A percentile compares a stretch with the other conserved stretches of the same genome.
Conservation (phyloP, 2,329 filamentous ascomycete species). For the Dothidotthia symphoricarpi region DNA sequence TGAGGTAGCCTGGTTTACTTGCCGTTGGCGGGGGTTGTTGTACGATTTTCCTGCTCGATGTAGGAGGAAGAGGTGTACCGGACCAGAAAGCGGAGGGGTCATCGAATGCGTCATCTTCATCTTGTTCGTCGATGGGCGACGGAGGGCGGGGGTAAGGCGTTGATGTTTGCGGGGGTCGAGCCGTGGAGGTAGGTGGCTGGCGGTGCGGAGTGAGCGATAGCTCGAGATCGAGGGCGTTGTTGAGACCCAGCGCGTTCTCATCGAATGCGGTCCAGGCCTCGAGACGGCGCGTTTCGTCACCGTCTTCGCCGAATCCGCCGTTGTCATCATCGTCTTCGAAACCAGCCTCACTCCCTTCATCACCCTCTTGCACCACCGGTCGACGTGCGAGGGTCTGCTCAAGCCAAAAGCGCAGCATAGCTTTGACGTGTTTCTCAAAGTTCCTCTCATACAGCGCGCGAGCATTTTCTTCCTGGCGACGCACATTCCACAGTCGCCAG, state of each 20-base stretch:
- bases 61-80: slow-evolving; percentile 24
- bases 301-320: slow-evolving; percentile 8
- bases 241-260: slow-evolving; percentile 27
- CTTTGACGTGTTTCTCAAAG: slow-evolving; percentile 54
- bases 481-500: slow-evolving; percentile 57
- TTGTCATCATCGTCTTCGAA: slow-evolving; percentile 4
- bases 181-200: slow-evolving; percentile 7
- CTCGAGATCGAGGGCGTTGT: slow-evolving; percentile 30
- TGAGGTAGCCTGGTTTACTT: slow-evolving; percentile 43
- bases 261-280: slow-evolving; percentile 44
- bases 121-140: slow-evolving; percentile 7
- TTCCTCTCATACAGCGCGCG: slow-evolving; percentile 54
- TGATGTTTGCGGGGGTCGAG: slow-evolving; percentile 7
- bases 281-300: slow-evolving; percentile 33
- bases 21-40: slow-evolving; percentile 2
- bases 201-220: slow-evolving; percentile 30
- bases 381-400: slow-evolving; percentile 43
- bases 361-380: slow-evolving; percentile 15
- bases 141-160: slow-evolving; percentile 3
- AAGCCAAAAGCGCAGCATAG: slow-evolving; percentile 57
- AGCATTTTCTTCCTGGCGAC: slow-evolving; percentile 52
- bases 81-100: slow-evolving; percentile 26
- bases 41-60: neutral
- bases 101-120: slow-evolving; percentile 11
- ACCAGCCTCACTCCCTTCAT: slow-evolving; percentile 6